These are phyloP conservation scores for Phytophthora constricta DNA, from an alignment of 352 stramenopile genomes.

Conservation along the genomic window DNA sequence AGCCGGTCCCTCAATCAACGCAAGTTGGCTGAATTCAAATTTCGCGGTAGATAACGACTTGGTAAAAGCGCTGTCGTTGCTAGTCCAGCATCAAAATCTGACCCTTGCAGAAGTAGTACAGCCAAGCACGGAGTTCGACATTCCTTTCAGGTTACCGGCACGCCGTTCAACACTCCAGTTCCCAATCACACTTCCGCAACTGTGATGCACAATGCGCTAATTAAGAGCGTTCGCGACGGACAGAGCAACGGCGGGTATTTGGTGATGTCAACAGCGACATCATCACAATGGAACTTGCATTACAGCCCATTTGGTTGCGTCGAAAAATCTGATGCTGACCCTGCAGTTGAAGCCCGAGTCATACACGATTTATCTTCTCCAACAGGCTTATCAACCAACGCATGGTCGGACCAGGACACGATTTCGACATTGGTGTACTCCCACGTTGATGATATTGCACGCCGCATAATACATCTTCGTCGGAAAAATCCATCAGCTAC, in stretches of 20 bases:
- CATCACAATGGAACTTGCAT: background rate
- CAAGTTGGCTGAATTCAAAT: background rate
- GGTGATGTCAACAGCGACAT: background rate
- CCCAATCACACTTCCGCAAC: background rate
- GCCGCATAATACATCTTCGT: background rate
- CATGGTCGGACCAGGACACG: constrained; percentile 1
- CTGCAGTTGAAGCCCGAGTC: background rate
- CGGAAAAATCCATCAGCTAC: background rate
- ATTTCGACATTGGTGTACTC: background rate
- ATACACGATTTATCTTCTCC: constrained; percentile 5
- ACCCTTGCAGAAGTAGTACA: background rate
- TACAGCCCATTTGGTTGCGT: constrained; percentile 11
- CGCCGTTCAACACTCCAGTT: background rate
- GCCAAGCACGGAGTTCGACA: background rate
- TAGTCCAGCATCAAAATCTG: background rate
- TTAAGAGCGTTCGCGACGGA: constrained; percentile 1
- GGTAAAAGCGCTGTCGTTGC: background rate
- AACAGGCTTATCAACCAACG: background rate
- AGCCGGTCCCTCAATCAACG: background rate
- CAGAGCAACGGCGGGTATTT: background rate
- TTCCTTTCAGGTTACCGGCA: background rate
- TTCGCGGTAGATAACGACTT: background rate
- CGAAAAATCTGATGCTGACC: background rate
- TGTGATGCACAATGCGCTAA: background rate
- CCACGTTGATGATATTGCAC: background rate